These are phyloP conservation scores for Rossbeevera mucosa DNA, from an alignment of 768 basidiomycete species.

Conservation along the genomic window DNA sequence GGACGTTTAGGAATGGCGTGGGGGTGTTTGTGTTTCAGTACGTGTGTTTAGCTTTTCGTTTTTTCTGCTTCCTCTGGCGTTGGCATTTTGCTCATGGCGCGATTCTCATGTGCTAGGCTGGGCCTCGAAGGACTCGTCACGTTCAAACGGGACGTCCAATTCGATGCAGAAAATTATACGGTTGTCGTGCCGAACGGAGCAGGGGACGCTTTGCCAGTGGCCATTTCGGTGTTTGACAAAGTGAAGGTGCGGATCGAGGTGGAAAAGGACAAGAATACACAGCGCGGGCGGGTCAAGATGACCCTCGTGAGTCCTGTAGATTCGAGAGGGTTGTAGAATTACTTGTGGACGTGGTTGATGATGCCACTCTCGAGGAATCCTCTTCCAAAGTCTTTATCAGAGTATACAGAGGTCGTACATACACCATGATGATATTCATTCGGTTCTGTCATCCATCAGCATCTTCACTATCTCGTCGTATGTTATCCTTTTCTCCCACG, in stretches of 20 bases:
- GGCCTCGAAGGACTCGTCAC: constrained; percentile 29
- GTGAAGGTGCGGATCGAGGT: constrained; percentile 85
- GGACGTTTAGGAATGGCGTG: constrained; percentile 90
- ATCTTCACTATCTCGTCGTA: constrained; percentile 32
- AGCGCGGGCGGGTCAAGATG: constrained; percentile 88
- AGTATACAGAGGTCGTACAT: too few relatives aligned
- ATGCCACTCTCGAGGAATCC: too few relatives aligned
- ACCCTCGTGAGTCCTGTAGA: constrained; percentile 49
- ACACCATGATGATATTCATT: too few relatives aligned
- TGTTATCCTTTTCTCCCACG: constrained; percentile 43
- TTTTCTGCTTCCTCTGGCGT: neutral
- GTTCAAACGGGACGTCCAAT: constrained; percentile 86
- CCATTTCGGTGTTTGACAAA: constrained; percentile 90
- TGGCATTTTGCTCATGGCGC: neutral
- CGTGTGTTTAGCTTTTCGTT: constrained; percentile 31
- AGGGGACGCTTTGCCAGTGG: constrained; percentile 37
- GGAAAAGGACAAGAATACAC: constrained; percentile 93
- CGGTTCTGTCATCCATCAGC: constrained; percentile 12
- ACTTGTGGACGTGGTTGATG: too few relatives aligned
- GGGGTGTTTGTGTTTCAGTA: constrained; percentile 96
- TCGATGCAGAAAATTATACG: constrained; percentile 88
- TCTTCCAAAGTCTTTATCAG: too few relatives aligned
- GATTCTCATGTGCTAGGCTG: too few relatives aligned
- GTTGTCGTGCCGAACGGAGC: constrained; percentile 56
- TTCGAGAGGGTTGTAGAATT: neutral